Conservation (phyloP, 2,329 filamentous ascomycete species). For the Penicillium sp. region DNA sequence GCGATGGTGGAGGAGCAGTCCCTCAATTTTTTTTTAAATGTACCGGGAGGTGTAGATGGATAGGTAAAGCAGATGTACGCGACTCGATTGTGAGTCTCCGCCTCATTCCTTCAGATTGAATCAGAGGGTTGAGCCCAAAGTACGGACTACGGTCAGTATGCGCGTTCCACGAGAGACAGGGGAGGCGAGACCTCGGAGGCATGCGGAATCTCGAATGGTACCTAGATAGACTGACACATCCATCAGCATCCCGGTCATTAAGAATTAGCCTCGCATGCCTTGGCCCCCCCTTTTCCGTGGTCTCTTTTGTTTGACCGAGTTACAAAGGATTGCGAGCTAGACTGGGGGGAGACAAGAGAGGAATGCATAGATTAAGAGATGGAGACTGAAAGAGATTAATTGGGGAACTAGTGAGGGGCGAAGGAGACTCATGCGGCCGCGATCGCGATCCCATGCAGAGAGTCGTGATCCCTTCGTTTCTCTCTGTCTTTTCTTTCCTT, state of each 20-base stretch:
- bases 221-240: too few relatives aligned
- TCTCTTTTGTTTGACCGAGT: not conserved
- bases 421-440: conserved; percentile 9
- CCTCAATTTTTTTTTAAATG: too few relatives aligned
- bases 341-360: not conserved
- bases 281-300: too few relatives aligned
- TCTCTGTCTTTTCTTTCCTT: not conserved
- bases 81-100: too few relatives aligned
- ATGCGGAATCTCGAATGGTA: conserved; percentile 9
- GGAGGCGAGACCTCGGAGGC: not conserved
- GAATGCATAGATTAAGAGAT: not conserved
- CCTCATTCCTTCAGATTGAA: too few relatives aligned
- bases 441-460: conserved; percentile 6
- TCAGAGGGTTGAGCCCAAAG: too few relatives aligned
- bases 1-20: too few relatives aligned
- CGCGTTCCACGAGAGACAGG: too few relatives aligned
- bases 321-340: conserved; percentile 4
- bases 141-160: too few relatives aligned
- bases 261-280: conserved; percentile 3
- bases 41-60: too few relatives aligned
- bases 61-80: too few relatives aligned
- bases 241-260: too few relatives aligned
- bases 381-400: not conserved
- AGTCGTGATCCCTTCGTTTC: not conserved
- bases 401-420: not conserved